These are phyloP conservation scores for Colletotrichum noveboracense DNA, from an alignment of 2,329 filamentous ascomycete genomes.

Conservation along the genomic window DNA sequence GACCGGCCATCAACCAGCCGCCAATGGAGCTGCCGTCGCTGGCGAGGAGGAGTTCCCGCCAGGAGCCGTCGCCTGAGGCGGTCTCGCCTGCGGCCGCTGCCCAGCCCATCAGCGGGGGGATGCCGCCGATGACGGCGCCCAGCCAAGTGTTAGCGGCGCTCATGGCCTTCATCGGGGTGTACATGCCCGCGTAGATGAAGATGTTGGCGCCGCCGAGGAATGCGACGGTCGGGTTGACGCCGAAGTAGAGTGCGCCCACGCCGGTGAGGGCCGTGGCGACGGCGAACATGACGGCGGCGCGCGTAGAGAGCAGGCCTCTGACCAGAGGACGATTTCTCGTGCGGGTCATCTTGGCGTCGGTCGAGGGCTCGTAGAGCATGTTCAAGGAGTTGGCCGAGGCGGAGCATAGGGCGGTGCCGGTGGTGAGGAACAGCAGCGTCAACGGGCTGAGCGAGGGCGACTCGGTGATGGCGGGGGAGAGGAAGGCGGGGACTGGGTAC, in stretches of 20 bases:
- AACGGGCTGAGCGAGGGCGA: conserved; percentile 87
- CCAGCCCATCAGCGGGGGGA: conserved; percentile 98
- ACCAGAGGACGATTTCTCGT: conserved; percentile 91
- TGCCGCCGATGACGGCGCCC: conserved; percentile 88
- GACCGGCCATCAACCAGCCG: conserved; percentile 84
- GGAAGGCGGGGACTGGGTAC: conserved; percentile 88
- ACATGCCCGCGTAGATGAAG: conserved; percentile 85
- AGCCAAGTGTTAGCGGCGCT: conserved; percentile 93
- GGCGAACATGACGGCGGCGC: conserved; percentile 80
- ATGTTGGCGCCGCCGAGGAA: conserved; percentile 87
- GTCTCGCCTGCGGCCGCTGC: conserved; percentile 90
- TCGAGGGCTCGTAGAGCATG: conserved; percentile 92
- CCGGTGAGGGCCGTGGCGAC: conserved; percentile 73
- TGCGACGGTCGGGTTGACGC: conserved; percentile 93
- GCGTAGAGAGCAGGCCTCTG: conserved; percentile 74
- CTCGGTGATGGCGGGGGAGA: conserved; percentile 67
- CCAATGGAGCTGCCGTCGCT: conserved; percentile 68
- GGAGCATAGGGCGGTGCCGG: conserved; percentile 86
- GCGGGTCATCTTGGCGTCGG: conserved; percentile 92
- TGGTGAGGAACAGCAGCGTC: conserved; percentile 90
- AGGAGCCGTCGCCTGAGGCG: conserved; percentile 76
- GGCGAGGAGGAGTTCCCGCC: conserved; percentile 78
- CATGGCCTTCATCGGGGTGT: conserved; percentile 90
- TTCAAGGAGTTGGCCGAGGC: conserved; percentile 94
- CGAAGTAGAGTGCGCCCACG: conserved; percentile 77